phyloP scores from a whole-genome alignment of 106 monocot species.

The Alisma plantagoaquatica region DNA sequence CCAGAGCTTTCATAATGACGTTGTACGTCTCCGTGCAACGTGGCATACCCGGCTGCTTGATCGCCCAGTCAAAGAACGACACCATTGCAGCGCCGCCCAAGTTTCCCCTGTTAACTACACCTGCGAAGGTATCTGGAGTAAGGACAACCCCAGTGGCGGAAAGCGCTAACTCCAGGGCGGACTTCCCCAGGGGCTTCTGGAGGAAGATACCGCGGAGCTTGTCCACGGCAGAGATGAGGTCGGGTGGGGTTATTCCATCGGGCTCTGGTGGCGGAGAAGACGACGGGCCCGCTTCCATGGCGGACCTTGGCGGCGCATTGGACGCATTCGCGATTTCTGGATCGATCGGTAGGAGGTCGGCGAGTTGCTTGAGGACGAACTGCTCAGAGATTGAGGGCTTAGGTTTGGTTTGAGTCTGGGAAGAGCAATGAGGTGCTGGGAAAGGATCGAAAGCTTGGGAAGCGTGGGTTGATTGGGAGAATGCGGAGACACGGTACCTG shows the following conservation, averaged over 20 bases:
- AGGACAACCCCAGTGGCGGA: constrained; percentile 46
- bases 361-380: constrained; percentile 34
- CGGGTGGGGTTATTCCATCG: background rate
- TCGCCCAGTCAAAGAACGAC: constrained; percentile 80
- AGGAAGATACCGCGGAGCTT: constrained; percentile 79
- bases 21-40: constrained; percentile 38
- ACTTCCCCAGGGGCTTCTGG: constrained; percentile 37
- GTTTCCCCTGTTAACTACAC: constrained; percentile 54
- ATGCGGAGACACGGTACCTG: background rate
- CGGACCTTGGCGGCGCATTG: background rate
- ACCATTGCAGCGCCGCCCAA: constrained; percentile 55
- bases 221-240: constrained; percentile 48
- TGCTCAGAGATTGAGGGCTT: constrained; percentile 23
- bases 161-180: constrained; percentile 48
- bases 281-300: background rate
- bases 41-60: constrained; percentile 27
- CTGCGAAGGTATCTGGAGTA: constrained; percentile 45
- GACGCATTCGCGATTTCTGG: constrained; percentile 9
- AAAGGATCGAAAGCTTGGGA: background rate
- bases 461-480: background rate
- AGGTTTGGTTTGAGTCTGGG: background rate
- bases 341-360: constrained; percentile 28
- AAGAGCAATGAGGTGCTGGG: no score
- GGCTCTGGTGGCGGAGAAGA: background rate
- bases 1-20: constrained; percentile 51